Percentiles rank a stretch among this genome's conserved stretches.
Evolutionary conservation across 164 flowering plant species (phyloP).

Genomic region (Umbellularia californica): DNA sequence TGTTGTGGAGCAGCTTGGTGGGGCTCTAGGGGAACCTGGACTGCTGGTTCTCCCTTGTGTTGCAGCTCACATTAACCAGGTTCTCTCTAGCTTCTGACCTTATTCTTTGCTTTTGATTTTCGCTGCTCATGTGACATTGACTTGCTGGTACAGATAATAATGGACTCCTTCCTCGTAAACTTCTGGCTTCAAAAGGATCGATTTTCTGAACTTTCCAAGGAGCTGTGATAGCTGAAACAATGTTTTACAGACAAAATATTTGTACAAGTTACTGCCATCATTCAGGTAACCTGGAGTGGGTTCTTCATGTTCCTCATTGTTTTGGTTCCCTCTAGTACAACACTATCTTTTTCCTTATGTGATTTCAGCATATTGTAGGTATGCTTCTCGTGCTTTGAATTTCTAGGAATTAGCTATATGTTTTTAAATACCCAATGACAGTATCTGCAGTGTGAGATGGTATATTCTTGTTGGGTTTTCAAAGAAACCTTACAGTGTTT

Average conservation of each 20-base stretch:
- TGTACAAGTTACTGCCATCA: no score
- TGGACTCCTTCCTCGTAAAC: slow-evolving; percentile 68
- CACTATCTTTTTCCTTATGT: no score
- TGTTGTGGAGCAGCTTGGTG: slow-evolving; percentile 86
- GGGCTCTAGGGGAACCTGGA: slow-evolving; percentile 83
- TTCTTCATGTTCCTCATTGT: no score
- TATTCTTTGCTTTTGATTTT: background rate
- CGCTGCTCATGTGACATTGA: background rate
- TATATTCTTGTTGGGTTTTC: no score
- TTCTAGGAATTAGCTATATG: no score
- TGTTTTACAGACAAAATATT: background rate
- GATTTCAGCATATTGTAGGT: no score
- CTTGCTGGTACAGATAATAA: slow-evolving; percentile 46
- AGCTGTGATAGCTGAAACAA: slow-evolving; percentile 10
- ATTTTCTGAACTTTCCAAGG: slow-evolving; percentile 23
- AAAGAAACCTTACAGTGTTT: no score
- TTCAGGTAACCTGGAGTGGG: background rate
- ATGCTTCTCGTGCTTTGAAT: no score
- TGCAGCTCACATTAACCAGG: slow-evolving; percentile 93
- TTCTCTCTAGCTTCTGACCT: slow-evolving; percentile 9
- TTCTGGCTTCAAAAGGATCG: slow-evolving; percentile 47
- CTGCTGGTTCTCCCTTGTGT: slow-evolving; percentile 91
- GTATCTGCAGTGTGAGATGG: no score
- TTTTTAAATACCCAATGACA: no score
- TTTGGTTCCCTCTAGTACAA: no score